phyloP scores from a whole-genome alignment of 140 eudicot species.

The Cichorium intybus region DNA sequence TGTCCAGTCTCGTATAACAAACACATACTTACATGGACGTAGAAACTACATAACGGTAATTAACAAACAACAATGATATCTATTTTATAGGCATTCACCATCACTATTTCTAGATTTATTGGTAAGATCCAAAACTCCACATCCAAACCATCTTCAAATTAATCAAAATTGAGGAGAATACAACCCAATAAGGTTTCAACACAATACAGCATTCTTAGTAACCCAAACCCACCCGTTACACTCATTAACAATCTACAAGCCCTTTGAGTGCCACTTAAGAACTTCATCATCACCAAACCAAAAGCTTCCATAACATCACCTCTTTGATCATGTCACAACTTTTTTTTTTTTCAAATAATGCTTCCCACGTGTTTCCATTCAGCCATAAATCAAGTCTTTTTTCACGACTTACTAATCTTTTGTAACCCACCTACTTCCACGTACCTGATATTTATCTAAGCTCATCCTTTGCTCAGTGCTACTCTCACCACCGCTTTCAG shows the following conservation, averaged over 20 bases:
- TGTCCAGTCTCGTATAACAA: too few species aligned
- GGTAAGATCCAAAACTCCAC: background rate
- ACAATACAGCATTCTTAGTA: background rate
- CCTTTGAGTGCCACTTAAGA: background rate
- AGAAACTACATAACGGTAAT: too few species aligned
- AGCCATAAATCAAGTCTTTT: background rate
- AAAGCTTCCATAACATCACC: background rate
- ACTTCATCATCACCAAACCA: background rate
- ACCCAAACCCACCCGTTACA: background rate
- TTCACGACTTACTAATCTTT: constrained; percentile 43
- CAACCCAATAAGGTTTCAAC: background rate
- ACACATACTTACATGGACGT: too few species aligned
- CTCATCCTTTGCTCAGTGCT: constrained; percentile 54
- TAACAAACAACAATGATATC: too few species aligned
- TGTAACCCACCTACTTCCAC: constrained; percentile 84
- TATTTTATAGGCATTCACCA: too few species aligned
- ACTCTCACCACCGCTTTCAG: constrained; percentile 90
- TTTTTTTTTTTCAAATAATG: background rate
- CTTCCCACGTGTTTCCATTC: background rate
- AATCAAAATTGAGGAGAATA: background rate
- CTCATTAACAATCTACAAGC: background rate
- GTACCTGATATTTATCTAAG: constrained; percentile 58
- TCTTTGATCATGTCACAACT: too few species aligned
- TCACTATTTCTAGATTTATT: background rate
- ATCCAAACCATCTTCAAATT: background rate